Evolutionary conservation across 2,329 filamentous ascomycete genomes (phyloP).

Genomic region (Acrodontium crateriforme): DNA sequence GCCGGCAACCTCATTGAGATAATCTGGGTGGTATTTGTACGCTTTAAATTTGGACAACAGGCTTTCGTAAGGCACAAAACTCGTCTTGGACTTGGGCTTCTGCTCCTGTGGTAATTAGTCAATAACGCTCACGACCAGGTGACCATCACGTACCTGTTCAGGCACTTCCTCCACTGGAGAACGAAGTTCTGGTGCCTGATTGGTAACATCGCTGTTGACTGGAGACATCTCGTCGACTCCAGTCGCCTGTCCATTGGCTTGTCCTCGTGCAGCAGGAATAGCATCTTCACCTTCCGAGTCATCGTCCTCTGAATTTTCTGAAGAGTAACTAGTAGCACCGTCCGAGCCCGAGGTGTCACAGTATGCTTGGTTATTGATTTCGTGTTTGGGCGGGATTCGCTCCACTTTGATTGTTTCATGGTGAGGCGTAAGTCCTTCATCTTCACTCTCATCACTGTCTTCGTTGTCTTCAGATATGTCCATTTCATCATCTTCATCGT

Average conservation of each 20-base stretch:
- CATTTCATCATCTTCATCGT: slow-evolving; percentile 1
- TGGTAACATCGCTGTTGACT: too few relatives aligned
- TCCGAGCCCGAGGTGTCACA: too few relatives aligned
- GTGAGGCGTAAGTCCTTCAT: too few relatives aligned
- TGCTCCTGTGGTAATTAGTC: slow-evolving; percentile 6
- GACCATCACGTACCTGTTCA: slow-evolving; percentile 4
- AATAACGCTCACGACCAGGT: slow-evolving; percentile 5
- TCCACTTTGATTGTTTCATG: too few relatives aligned
- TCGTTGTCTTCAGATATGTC: neutral
- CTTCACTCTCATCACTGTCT: neutral
- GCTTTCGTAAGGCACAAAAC: slow-evolving; percentile 58
- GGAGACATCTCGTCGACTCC: slow-evolving; percentile 4
- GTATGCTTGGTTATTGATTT: too few relatives aligned
- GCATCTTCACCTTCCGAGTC: neutral
- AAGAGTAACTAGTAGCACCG: too few relatives aligned
- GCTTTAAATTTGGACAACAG: slow-evolving; percentile 71
- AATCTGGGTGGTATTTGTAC: slow-evolving; percentile 80
- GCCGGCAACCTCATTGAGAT: slow-evolving; percentile 51
- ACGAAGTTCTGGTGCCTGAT: slow-evolving; percentile 28
- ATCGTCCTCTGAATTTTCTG: slow-evolving; percentile 1
- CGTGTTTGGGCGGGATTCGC: too few relatives aligned
- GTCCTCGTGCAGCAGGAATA: too few relatives aligned
- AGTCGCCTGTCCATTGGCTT: slow-evolving; percentile 11
- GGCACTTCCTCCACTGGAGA: slow-evolving; percentile 9
- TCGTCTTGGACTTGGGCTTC: slow-evolving; percentile 1